Conservation (phyloP, 306 rosid genomes). For the Calophaca sinica region DNA sequence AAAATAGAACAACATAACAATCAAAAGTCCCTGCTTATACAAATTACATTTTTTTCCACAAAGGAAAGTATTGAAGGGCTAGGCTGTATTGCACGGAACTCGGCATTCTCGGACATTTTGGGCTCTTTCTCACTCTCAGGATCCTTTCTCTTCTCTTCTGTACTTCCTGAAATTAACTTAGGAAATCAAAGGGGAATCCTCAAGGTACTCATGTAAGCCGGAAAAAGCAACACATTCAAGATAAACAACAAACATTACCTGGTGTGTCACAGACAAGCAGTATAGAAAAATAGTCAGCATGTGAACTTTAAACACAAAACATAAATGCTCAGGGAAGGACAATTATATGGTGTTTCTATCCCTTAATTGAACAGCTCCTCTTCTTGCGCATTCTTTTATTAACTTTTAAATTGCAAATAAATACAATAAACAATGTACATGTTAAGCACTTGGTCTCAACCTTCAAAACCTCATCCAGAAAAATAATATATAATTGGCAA, state of each 20-base stretch:
- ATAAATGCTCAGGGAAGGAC: not conserved
- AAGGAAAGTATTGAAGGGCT: too few species aligned
- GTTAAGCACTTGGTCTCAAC: constrained; percentile 20
- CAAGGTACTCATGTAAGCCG: not conserved
- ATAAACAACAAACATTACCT: constrained; percentile 10
- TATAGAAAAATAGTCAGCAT: constrained; percentile 15
- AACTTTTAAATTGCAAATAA: too few species aligned
- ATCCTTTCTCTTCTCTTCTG: constrained; percentile 58
- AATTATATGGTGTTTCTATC: not conserved
- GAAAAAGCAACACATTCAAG: constrained; percentile 28
- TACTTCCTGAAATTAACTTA: constrained; percentile 60
- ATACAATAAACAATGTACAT: not conserved
- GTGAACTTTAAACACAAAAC: constrained; percentile 23
- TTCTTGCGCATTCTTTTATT: too few species aligned
- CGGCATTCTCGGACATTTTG: too few species aligned
- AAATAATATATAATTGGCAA: not conserved
- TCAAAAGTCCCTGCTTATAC: constrained; percentile 49
- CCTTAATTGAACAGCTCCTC: too few species aligned
- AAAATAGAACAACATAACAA: constrained; percentile 34
- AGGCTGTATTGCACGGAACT: too few species aligned
- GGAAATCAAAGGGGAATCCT: constrained; percentile 44
- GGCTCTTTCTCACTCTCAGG: constrained; percentile 63
- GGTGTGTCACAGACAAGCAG: not conserved
- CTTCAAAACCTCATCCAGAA: constrained; percentile 6
- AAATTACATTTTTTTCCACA: too few species aligned